phyloP scores from a whole-genome alignment of 2,329 filamentous ascomycete genomes.

The Cryphonectria carpinicola region DNA sequence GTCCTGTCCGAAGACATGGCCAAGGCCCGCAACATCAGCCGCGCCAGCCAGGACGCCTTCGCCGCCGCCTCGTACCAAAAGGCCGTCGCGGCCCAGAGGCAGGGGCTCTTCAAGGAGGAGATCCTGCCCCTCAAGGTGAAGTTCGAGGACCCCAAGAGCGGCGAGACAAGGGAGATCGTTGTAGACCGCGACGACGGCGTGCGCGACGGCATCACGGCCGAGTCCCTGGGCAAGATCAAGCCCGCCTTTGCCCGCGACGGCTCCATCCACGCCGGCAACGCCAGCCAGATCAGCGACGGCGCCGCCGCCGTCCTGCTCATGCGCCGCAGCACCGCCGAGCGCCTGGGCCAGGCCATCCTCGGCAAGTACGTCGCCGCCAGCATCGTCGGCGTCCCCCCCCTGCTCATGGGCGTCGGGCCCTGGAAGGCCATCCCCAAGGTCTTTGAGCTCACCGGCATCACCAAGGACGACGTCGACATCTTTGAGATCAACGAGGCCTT shows the following conservation, averaged over 20 bases:
- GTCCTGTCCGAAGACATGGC: conserved; percentile 94
- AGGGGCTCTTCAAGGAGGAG: conserved; percentile 91
- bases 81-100: conserved; percentile 80
- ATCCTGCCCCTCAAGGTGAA: conserved; percentile 86
- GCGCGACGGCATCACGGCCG: conserved; percentile 79
- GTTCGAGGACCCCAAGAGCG: conserved; percentile 88
- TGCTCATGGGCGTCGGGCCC: conserved; percentile 95
- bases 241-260: conserved; percentile 91
- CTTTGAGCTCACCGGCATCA: conserved; percentile 83
- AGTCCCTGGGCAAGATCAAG: conserved; percentile 88
- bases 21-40: conserved; percentile 74
- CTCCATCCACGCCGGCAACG: conserved; percentile 94
- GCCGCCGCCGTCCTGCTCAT: conserved; percentile 94
- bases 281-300: conserved; percentile 92
- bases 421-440: conserved; percentile 96
- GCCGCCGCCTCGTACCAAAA: conserved; percentile 93
- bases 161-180: conserved; percentile 80
- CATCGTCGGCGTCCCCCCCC: conserved; percentile 85
- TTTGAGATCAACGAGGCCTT: conserved; percentile 99
- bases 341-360: conserved; percentile 83
- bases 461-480: conserved; percentile 90
- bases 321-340: conserved; percentile 89
- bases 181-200: conserved; percentile 88
- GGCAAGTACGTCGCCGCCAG: conserved; percentile 90
- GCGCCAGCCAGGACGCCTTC: conserved; percentile 84